phyloP scores from a whole-genome alignment of 768 basidiomycete genomes.

The Tulasnella sp. region DNA sequence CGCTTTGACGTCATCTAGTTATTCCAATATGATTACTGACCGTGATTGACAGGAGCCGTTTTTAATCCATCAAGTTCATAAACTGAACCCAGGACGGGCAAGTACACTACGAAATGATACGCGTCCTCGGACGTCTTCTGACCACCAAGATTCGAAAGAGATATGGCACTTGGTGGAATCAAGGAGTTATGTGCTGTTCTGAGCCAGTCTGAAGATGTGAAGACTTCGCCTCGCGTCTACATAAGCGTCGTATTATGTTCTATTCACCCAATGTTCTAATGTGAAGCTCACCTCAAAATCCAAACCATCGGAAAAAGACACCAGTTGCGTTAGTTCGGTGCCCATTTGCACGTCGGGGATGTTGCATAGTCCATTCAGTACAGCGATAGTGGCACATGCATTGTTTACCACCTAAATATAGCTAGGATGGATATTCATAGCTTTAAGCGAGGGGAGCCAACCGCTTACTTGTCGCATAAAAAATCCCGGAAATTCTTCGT shows the following conservation, averaged over 20 bases:
- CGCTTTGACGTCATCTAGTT: not conserved
- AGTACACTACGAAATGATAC: conserved; percentile 92
- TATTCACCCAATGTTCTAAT: not conserved
- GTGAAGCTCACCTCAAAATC: conserved; percentile 45
- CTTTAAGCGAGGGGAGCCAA: not conserved
- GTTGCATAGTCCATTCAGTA: conserved; percentile 81
- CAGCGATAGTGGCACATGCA: conserved; percentile 91
- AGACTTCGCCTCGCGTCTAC: conserved; percentile 55
- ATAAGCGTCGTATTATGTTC: not conserved
- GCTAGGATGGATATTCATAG: not conserved
- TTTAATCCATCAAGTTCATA: conserved; percentile 94
- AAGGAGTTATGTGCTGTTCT: conserved; percentile 84
- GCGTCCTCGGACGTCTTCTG: conserved; percentile 57
- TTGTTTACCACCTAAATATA: conserved; percentile 68
- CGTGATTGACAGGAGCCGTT: conserved; percentile 64
- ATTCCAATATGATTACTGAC: conserved; percentile 29
- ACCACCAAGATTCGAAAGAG: conserved; percentile 67
- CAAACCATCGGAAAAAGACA: conserved; percentile 72
- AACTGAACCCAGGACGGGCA: conserved; percentile 67
- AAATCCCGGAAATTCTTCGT: conserved; percentile 59
- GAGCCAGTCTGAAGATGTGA: conserved; percentile 71
- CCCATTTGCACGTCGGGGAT: conserved; percentile 52
- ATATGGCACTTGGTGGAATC: conserved; percentile 79
- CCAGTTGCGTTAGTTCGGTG: conserved; percentile 54
- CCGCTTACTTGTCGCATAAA: conserved; percentile 60